Evolutionary conservation across 2,329 filamentous ascomycete genomes (phyloP).

Genomic region (Colletotrichum tropicicola): DNA sequence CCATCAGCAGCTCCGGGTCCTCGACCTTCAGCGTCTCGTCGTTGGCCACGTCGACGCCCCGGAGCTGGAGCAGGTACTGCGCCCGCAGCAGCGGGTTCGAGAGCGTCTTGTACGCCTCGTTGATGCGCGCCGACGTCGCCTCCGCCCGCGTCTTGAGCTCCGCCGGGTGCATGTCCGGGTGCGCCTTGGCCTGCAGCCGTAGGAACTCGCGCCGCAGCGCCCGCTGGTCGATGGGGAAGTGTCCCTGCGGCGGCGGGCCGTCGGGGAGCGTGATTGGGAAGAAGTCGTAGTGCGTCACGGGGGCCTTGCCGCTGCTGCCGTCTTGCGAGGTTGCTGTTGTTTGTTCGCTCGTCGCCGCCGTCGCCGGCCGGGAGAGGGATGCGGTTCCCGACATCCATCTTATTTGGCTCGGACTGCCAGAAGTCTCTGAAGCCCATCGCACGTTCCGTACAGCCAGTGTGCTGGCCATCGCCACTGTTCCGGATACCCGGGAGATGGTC

Average conservation of each 20-base stretch:
- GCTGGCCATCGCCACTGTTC: constrained; percentile 21
- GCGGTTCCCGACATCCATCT: constrained; percentile 26
- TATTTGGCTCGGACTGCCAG: not conserved
- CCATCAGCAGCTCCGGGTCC: constrained; percentile 75
- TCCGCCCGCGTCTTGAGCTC: constrained; percentile 71
- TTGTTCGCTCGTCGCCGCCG: not conserved
- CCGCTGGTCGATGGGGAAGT: constrained; percentile 77
- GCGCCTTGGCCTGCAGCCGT: constrained; percentile 78
- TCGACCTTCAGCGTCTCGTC: constrained; percentile 80
- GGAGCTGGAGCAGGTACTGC: constrained; percentile 84
- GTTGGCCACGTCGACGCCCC: constrained; percentile 79
- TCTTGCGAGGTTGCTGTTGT: not conserved
- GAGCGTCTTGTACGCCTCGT: constrained; percentile 91
- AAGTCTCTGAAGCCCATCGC: not conserved
- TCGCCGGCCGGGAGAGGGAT: not conserved
- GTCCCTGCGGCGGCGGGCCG: constrained; percentile 80
- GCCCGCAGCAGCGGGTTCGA: constrained; percentile 80
- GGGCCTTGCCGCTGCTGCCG: constrained; percentile 10
- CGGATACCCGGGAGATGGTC: constrained; percentile 30
- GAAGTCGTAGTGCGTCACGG: constrained; percentile 80
- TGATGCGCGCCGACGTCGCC: constrained; percentile 82
- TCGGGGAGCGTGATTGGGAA: constrained; percentile 82
- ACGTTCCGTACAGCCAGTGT: not conserved
- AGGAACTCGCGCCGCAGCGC: constrained; percentile 87
- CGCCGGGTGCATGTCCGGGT: constrained; percentile 74